Evolutionary conservation across 768 basidiomycete genomes (phyloP), one percentile per base, ranked within the genome.

Genomic region (Cystofilobasidium macerans): DNA sequence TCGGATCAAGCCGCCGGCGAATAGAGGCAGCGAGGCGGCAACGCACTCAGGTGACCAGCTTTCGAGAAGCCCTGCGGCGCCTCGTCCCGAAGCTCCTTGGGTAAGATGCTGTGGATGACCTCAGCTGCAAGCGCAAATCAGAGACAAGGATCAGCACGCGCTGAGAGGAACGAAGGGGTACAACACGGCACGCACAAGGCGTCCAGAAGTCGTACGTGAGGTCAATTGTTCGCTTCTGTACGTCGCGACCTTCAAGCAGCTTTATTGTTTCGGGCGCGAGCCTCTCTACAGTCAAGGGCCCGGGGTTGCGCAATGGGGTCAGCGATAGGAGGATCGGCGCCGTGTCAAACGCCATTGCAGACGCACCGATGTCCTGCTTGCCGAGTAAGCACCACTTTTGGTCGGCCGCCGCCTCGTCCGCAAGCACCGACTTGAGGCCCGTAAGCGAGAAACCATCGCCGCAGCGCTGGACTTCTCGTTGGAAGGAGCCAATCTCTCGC

Each of bases 191-290:
- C 80, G 65, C 71, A 90, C 92, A 86, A 56, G 89, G 82, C 1
- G 82, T 85, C 94, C 94, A 98, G 75, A 89, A 86, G 72, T 87
- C 81, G 74, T 97, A 98, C 64, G 82, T 81, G 48, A 98, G 77
- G 28, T 84, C 76, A 47, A 98, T 69, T 0, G 76, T 77, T 71
- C 89, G 82, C 20, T 78, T 76, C 11, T 82, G 78, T n/a, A 89
- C 72, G 8, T 81, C 82, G 42, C 78, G 80, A 4, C 80, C 75
- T 70, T 86, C 81, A n/a, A 95, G 74, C 69, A 84, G 83, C 7
- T 81, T 76, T 57, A 77, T 76, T 32, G 30, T 20, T 14, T 11
- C 30, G 18, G 51, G 13, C 26, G 14, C 18, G 8, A 54, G 51
- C 28, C 8, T 11, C 26, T 53, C 48, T 53, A 26, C 6, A 28